Conservation (phyloP, 345 rosid species). For the Excoecaria cochinchinensis region DNA sequence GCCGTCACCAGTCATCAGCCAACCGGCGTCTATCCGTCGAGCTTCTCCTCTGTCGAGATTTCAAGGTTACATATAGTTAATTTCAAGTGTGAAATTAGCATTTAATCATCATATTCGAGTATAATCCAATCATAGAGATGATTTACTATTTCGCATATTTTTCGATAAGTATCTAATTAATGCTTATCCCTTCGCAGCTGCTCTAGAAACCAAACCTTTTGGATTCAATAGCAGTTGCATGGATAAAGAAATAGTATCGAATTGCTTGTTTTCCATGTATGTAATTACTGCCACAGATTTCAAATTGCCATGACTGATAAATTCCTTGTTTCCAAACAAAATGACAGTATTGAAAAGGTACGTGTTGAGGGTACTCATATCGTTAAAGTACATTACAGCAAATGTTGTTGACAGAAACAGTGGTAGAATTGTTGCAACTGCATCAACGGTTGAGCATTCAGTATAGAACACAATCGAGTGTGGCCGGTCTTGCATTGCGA, state of each 20-base stretch:
- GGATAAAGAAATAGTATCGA: not conserved
- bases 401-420: slow-evolving; percentile 80
- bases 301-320: not conserved
- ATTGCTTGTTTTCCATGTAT: not conserved
- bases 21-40: too few species aligned
- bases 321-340: not conserved
- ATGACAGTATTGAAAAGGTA: slow-evolving; percentile 64
- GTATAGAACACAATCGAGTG: slow-evolving; percentile 72
- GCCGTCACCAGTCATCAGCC: too few species aligned
- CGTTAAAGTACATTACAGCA: slow-evolving; percentile 72
- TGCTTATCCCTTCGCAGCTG: too few species aligned
- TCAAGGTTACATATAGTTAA: too few species aligned
- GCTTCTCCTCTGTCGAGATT: too few species aligned
- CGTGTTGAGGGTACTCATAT: slow-evolving; percentile 61
- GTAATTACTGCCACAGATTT: not conserved
- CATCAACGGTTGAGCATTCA: slow-evolving; percentile 77
- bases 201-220: too few species aligned
- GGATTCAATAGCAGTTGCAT: not conserved
- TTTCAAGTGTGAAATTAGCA: too few species aligned
- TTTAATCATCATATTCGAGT: too few species aligned
- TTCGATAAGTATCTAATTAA: too few species aligned
- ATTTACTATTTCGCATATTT: too few species aligned
- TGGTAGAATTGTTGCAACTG: slow-evolving; percentile 66
- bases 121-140: too few species aligned
- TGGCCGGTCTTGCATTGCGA: slow-evolving; percentile 75